phyloP scores from a whole-genome alignment of 148 eudicot species.

The Polygonum aviculare region DNA sequence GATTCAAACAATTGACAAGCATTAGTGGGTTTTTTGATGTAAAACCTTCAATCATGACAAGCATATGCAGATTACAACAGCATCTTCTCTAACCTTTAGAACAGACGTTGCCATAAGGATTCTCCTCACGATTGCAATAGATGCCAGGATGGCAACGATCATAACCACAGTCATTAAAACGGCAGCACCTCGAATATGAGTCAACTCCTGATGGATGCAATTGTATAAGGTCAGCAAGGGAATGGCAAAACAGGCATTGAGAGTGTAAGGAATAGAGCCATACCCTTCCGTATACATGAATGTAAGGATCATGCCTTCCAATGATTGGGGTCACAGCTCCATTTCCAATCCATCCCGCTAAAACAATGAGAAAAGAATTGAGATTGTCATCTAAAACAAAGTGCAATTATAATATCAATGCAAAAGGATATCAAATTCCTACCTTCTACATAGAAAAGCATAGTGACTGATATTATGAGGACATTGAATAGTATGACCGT shows the following conservation, averaged over 20 bases:
- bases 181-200: conserved; percentile 71
- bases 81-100: conserved; percentile 55
- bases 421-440: not conserved
- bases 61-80: not conserved
- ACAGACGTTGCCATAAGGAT: conserved; percentile 97
- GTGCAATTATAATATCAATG: not conserved
- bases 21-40: not conserved
- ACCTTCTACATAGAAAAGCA: conserved; percentile 90
- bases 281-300: conserved; percentile 76
- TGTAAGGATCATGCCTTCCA: conserved; percentile 86
- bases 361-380: conserved; percentile 2
- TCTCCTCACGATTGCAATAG: conserved; percentile 86
- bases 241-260: not conserved
- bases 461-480: conserved; percentile 73
- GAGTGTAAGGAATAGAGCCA: conserved; percentile 6
- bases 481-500: conserved; percentile 76
- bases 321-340: conserved; percentile 83
- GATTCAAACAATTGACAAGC: not conserved
- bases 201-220: conserved; percentile 56
- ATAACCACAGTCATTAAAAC: conserved; percentile 71
- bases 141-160: conserved; percentile 64
- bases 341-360: conserved; percentile 99
- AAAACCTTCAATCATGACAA: not conserved
- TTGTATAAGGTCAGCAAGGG: not conserved
- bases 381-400: not conserved